Evolutionary conservation across 2,329 filamentous ascomycete genomes (phyloP).

Genomic region (Ophiostoma montium): DNA sequence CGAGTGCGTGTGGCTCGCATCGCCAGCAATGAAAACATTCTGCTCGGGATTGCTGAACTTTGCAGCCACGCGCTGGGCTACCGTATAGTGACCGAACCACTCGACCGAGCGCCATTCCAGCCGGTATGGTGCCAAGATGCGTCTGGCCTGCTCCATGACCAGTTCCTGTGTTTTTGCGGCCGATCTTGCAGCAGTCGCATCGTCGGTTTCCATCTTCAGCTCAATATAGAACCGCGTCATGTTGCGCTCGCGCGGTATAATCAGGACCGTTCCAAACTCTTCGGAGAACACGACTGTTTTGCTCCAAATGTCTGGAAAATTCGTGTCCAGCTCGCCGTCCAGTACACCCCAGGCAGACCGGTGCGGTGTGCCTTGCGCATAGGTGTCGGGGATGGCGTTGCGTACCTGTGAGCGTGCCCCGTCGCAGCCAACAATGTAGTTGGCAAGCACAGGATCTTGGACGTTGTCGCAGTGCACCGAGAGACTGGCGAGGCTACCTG

Average conservation of each 20-base stretch:
- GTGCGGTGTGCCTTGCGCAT: conserved; percentile 2
- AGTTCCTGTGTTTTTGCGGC: conserved; percentile 36
- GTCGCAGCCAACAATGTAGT: conserved; percentile 48
- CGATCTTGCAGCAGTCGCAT: conserved; percentile 9
- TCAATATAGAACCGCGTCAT: conserved; percentile 53
- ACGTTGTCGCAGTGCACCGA: conserved; percentile 24
- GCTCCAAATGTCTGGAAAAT: conserved; percentile 64
- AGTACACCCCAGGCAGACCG: conserved; percentile 51
- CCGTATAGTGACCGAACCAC: conserved; percentile 60
- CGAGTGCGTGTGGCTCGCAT: conserved; percentile 51
- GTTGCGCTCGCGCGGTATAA: conserved; percentile 58
- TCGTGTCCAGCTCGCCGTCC: conserved; percentile 54
- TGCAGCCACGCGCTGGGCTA: conserved; percentile 56
- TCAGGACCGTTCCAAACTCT: conserved; percentile 51
- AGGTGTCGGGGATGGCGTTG: conserved; percentile 35
- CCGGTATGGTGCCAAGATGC: conserved; percentile 42
- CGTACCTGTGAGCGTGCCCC: conserved; percentile 58
- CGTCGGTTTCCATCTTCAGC: conserved; percentile 27
- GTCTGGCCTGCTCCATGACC: conserved; percentile 47
- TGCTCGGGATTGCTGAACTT: conserved; percentile 47
- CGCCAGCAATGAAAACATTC: conserved; percentile 47
- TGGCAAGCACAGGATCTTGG: conserved; percentile 20
- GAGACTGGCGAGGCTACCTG: conserved; percentile 26
- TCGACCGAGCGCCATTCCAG: conserved; percentile 43
- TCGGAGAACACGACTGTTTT: conserved; percentile 57